Conservation (phyloP, 495 filamentous ascomycete species). For the Annulohypoxylon stygium region DNA sequence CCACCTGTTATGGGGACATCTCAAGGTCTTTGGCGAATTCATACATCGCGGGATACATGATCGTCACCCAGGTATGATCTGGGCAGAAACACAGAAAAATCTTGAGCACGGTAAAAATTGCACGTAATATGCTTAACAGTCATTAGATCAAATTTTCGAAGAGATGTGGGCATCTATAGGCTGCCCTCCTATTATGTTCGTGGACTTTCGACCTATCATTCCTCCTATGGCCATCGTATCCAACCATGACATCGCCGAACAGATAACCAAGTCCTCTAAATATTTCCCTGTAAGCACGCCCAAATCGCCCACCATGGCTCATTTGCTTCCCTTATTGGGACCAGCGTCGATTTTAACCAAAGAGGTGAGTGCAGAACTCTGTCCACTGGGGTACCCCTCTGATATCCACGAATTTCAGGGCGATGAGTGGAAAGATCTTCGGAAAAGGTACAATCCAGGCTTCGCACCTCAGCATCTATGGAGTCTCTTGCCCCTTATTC, state of each 20-base stretch:
- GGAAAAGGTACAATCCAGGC: background rate
- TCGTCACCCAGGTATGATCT: conserved; percentile 46
- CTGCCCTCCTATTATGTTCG: conserved; percentile 16
- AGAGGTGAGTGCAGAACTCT: background rate
- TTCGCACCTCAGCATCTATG: background rate
- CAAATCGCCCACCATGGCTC: background rate
- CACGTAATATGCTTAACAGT: background rate
- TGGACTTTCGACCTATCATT: background rate
- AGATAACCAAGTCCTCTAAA: conserved; percentile 1
- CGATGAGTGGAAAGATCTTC: background rate
- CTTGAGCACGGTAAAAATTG: background rate
- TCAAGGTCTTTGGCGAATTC: conserved; percentile 47
- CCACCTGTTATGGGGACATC: conserved; percentile 54
- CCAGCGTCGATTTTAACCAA: background rate
- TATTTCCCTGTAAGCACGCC: background rate
- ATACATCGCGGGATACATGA: conserved; percentile 31
- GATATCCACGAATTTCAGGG: background rate
- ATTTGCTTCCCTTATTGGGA: background rate
- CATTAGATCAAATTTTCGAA: conserved; percentile 23
- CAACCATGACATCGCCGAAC: background rate
- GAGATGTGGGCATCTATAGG: conserved; percentile 22
- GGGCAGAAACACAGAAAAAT: background rate
- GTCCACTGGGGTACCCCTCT: background rate
- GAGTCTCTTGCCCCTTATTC: background rate
- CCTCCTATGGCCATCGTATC: background rate